These are phyloP conservation scores for Cyanidium caldarium DNA, from an alignment of 23 red algal genomes.

Conservation along the genomic window DNA sequence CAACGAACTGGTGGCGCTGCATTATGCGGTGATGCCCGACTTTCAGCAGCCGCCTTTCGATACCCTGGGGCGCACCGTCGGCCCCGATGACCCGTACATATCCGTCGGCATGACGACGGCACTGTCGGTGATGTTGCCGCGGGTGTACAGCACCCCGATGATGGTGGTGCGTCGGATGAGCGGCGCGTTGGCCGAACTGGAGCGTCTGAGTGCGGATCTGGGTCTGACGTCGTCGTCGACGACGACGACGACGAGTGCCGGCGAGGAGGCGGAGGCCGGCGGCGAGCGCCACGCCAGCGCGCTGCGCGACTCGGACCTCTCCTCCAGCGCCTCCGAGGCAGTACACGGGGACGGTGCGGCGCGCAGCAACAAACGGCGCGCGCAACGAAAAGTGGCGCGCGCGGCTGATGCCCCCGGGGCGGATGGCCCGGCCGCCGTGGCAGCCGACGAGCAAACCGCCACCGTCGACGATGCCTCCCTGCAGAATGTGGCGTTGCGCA, in stretches of 20 bases:
- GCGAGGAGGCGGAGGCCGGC: background rate
- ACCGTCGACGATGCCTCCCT: background rate
- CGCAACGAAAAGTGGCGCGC: too few relatives aligned
- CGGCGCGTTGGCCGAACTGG: conserved; percentile 1
- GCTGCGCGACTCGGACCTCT: background rate
- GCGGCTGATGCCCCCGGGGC: too few relatives aligned
- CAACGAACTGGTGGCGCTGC: background rate
- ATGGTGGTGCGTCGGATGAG: background rate
- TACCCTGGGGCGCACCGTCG: background rate
- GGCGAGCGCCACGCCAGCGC: background rate
- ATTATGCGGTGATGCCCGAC: background rate
- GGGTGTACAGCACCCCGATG: background rate
- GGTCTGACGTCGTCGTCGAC: background rate
- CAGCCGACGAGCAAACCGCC: background rate
- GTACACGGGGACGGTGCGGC: too few relatives aligned
- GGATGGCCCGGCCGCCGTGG: background rate
- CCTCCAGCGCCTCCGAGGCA: background rate
- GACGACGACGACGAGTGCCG: background rate
- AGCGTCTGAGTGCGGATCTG: background rate
- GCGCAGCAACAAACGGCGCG: too few relatives aligned
- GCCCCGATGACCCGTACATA: background rate
- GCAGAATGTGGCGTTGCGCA: too few relatives aligned
- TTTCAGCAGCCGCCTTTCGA: background rate
- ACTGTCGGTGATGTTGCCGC: background rate
- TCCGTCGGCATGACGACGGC: background rate